Conservation (phyloP, 306 rosid species). For the apple (Malus domestica) region ASM211411v1 NC_041804.1:12682501-12683000, state of each 20-base stretch:
- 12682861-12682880: slow-evolving; percentile 67
- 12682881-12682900: slow-evolving; percentile 70
- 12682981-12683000: slow-evolving; percentile 39
- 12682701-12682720: slow-evolving; percentile 79
- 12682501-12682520: slow-evolving; percentile 54
- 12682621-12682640: slow-evolving; percentile 58
- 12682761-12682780: too few relatives aligned
- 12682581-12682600: slow-evolving; percentile 77
- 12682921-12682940: slow-evolving; percentile 86
- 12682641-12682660: slow-evolving; percentile 60
- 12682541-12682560: slow-evolving; percentile 60
- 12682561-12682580: slow-evolving; percentile 48
- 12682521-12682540: slow-evolving; percentile 59
- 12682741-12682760: not conserved
- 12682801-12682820: slow-evolving; percentile 10
- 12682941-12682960: slow-evolving; percentile 85
- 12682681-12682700: slow-evolving; percentile 89
- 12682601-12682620: slow-evolving; percentile 87
- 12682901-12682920: slow-evolving; percentile 68
- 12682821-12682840: slow-evolving; percentile 74
- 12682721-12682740: slow-evolving; percentile 55
- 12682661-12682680: slow-evolving; percentile 88
- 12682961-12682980: slow-evolving; percentile 74
- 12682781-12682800: not conserved
- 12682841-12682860: slow-evolving; percentile 67